Conservation (phyloP, 2,329 filamentous ascomycete species). For the Fusarium keratoplasticum region DNA sequence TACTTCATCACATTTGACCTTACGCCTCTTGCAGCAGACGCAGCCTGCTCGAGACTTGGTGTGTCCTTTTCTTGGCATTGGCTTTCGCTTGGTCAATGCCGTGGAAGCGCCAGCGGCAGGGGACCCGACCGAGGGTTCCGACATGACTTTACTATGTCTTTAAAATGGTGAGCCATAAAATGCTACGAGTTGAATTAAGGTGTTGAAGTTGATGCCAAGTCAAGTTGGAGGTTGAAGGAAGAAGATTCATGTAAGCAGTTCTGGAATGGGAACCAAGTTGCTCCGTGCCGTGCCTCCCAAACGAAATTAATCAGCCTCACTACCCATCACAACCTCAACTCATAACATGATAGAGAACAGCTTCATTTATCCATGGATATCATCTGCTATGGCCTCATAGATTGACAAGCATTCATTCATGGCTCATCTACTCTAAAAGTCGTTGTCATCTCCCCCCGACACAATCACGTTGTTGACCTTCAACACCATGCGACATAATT, state of each 20-base stretch:
- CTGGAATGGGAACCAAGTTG: slow-evolving; percentile 10
- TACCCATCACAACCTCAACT: background rate
- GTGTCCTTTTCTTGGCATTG: slow-evolving; percentile 51
- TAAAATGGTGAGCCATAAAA: background rate
- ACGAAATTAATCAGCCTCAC: background rate
- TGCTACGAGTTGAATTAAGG: background rate
- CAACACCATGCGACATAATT: slow-evolving; percentile 97
- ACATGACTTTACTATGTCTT: background rate
- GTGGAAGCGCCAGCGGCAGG: background rate
- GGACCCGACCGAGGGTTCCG: slow-evolving; percentile 1
- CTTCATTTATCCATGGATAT: slow-evolving; percentile 33
- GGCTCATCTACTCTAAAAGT: slow-evolving; percentile 71
- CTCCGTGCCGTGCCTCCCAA: slow-evolving; percentile 10
- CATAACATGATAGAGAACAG: background rate
- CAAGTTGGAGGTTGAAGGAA: background rate
- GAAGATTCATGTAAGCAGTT: slow-evolving; percentile 13
- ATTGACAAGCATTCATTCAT: slow-evolving; percentile 38
- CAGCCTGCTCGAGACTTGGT: slow-evolving; percentile 51
- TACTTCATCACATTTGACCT: slow-evolving; percentile 59
- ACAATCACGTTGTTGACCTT: slow-evolving; percentile 98
- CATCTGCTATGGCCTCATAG: slow-evolving; percentile 38
- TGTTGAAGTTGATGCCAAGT: background rate
- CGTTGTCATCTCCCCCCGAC: slow-evolving; percentile 85
- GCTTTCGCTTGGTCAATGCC: slow-evolving; percentile 38
- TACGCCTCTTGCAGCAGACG: slow-evolving; percentile 50